Percentiles rank a stretch among this genome's conserved stretches.
phyloP scores from a whole-genome alignment of 1,284 basidiomycete species.

The Cerioporus squamosus region DNA sequence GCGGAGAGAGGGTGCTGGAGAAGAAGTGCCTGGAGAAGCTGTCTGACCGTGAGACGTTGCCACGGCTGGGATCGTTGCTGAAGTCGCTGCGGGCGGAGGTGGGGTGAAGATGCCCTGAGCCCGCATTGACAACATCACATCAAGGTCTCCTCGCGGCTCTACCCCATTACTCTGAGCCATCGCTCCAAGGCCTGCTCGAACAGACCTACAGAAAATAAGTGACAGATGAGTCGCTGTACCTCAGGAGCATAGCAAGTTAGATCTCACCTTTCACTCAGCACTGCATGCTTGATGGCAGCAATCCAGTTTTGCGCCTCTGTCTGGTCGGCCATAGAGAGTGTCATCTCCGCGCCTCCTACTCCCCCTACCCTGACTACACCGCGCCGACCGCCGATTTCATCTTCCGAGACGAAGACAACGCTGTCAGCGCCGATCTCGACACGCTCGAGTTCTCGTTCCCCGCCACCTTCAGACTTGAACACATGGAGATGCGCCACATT shows the following conservation, averaged over 20 bases:
- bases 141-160: slow-evolving; percentile 76
- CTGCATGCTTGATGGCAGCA: slow-evolving; percentile 67
- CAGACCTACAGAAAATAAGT: slow-evolving; percentile 46
- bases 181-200: slow-evolving; percentile 65
- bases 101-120: slow-evolving; percentile 56
- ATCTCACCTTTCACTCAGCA: slow-evolving; percentile 68
- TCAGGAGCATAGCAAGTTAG: neutral
- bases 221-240: slow-evolving; percentile 10
- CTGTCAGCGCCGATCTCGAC: slow-evolving; percentile 76
- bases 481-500: slow-evolving; percentile 67
- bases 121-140: slow-evolving; percentile 81
- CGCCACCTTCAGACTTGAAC: slow-evolving; percentile 61
- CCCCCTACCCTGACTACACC: slow-evolving; percentile 72
- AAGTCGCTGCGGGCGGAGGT: slow-evolving; percentile 8
- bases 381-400: slow-evolving; percentile 63
- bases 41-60: slow-evolving; percentile 8
- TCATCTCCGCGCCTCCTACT: slow-evolving; percentile 61
- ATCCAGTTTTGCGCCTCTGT: slow-evolving; percentile 75
- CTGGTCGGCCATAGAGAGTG: slow-evolving; percentile 64
- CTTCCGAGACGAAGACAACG: slow-evolving; percentile 73
- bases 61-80: neutral
- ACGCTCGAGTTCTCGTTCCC: slow-evolving; percentile 72
- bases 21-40: slow-evolving; percentile 4
- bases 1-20: slow-evolving; percentile 20
- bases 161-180: slow-evolving; percentile 46